Base-by-base conservation (phyloP, 2,329 filamentous ascomycete species). In the Lasiodiplodia gonubiensis region DNA sequence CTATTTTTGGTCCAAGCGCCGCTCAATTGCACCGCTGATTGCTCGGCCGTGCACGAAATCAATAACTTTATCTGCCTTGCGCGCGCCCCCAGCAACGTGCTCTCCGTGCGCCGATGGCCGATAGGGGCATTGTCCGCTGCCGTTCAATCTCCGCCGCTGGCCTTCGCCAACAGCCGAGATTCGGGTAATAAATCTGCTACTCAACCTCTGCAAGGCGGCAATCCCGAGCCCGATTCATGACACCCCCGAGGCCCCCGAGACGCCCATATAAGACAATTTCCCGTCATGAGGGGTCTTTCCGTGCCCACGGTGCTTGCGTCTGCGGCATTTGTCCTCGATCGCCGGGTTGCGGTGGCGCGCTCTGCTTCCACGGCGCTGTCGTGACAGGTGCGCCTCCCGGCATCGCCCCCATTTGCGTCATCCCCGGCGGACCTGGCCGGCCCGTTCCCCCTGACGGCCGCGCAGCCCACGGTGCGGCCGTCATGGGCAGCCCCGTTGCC, bases 381-480 rank as follows among this genome's bases (percentile, higher is more conserved):
- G 67, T 68, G 30, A 33, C 48, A 27, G 52, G 25, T 18, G 35
- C 54, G 16, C 25, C 46, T 46, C 42, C 55, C 27, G 55, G 51
- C 27, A 25, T 27, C 35, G 66, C 55, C 53, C 53, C 49, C 48
- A 37, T 61, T 33, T 53, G 55, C 66, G 66, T 64, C 55, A 66
- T 59, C 21, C 64, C 53, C 48, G 46, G 52, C 42, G 52, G 39
- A 27, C 52, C 42, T 35, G 37, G 64, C 37, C 64, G 42, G 33
- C 53, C 64, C 27, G 65, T 25, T 11, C 48, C 57, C 51, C 61
- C 67, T 60, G 61, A 46, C 10, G 57, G 18, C 30, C 53, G 25
- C 51, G 54, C 27, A 57, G 73, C 72, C 74, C 75, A 75, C 21
- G 74, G 71, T 30, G 75, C 72, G 52, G 71, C 68, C n/a, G 74